Evolutionary conservation across 2,329 filamentous ascomycete genomes (phyloP).

Genomic region (Onygenales sp.): DNA sequence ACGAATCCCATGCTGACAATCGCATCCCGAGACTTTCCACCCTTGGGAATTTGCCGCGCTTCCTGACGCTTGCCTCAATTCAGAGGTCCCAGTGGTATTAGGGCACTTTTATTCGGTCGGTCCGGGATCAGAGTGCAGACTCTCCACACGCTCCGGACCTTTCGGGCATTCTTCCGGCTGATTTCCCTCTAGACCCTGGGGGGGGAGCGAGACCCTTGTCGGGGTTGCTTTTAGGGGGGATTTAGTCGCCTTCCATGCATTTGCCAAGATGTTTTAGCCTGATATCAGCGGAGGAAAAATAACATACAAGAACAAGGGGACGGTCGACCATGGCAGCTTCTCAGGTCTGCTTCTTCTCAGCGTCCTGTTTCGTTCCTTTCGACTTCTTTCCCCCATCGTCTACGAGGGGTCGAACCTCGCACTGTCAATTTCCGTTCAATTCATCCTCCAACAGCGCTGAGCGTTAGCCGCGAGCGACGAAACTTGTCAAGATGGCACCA

Average conservation of each 20-base stretch:
- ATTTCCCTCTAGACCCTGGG: background rate
- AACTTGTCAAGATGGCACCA: background rate
- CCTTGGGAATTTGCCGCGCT: too few relatives aligned
- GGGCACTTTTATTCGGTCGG: background rate
- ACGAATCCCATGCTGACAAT: too few relatives aligned
- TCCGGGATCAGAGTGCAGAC: background rate
- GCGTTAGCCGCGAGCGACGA: too few relatives aligned
- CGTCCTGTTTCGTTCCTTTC: background rate
- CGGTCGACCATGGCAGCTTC: background rate
- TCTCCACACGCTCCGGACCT: constrained; percentile 1
- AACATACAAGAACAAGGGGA: background rate
- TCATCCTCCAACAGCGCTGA: too few relatives aligned
- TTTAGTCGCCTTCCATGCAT: background rate
- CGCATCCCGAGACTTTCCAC: too few relatives aligned
- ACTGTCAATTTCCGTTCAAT: background rate
- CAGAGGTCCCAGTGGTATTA: background rate
- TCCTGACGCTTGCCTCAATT: too few relatives aligned
- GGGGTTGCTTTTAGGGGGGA: background rate
- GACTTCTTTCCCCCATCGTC: background rate
- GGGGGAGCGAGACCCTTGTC: background rate
- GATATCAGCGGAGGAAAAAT: background rate
- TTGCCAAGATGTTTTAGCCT: background rate
- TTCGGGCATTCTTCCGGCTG: constrained; percentile 3
- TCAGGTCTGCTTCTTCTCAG: background rate
- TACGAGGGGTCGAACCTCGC: background rate